A percentile compares a stretch with the other conserved stretches of the same genome.
These are phyloP conservation scores for Ceratobasidium sp. DNA, from an alignment of 1,284 basidiomycete species.

Conservation along the genomic window DNA sequence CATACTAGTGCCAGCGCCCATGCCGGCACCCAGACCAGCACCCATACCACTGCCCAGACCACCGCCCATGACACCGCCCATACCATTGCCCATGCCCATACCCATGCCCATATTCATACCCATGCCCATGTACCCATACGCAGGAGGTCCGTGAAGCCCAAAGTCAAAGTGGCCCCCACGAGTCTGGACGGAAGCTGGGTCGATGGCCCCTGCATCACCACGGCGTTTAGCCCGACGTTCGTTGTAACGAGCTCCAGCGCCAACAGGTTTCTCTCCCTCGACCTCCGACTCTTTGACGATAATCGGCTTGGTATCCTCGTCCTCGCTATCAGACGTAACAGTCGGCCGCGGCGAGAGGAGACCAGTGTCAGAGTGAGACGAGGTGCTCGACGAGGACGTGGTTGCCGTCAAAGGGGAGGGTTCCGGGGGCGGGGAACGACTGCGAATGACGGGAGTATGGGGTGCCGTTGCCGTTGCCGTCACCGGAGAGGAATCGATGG, in stretches of 20 bases:
- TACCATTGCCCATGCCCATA: not conserved
- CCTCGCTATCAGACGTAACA: constrained; percentile 1
- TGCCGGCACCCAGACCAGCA: not conserved
- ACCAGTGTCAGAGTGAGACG: constrained; percentile 19
- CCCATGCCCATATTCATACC: not conserved
- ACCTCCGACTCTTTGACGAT: constrained; percentile 12
- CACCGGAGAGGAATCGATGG: constrained; percentile 6
- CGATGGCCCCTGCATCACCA: not conserved
- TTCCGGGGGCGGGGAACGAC: constrained; percentile 2
- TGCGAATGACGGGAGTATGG: not conserved
- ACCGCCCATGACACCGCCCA: not conserved
- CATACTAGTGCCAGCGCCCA: not conserved
- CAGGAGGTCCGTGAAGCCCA: not conserved
- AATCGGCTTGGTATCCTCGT: constrained; percentile 14
- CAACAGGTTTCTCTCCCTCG: not conserved
- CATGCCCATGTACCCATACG: constrained; percentile 2
- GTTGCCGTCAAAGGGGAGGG: constrained; percentile 25
- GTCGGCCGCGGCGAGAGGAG: constrained; percentile 5
- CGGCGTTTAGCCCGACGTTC: constrained; percentile 19
- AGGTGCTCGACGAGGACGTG: constrained; percentile 11
- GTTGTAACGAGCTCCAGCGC: constrained; percentile 17
- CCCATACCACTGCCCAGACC: not conserved
- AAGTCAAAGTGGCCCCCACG: constrained; percentile 20
- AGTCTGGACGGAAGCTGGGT: not conserved
- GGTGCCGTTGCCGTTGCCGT: not conserved